Conservation (phyloP, 441 rosid species). For the Pelargonium citronellum region DNA sequence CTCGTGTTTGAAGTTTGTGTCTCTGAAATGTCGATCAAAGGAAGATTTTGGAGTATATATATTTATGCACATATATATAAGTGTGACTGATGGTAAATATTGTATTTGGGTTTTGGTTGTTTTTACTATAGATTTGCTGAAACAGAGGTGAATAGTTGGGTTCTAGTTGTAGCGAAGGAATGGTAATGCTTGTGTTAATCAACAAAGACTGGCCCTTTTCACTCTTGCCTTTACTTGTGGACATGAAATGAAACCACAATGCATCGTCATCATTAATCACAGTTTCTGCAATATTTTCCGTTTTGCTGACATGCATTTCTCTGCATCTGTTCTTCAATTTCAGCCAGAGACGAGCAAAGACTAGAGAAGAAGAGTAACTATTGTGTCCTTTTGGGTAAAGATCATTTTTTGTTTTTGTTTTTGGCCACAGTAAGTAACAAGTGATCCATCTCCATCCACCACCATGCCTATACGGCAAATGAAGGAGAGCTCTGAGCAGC, state of each 20-base stretch:
- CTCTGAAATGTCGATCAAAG: slow-evolving; percentile 15
- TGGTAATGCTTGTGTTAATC: slow-evolving; percentile 34
- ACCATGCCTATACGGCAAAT: slow-evolving; percentile 79
- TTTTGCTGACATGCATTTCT: slow-evolving; percentile 44
- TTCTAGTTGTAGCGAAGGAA: slow-evolving; percentile 28
- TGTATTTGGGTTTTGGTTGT: slow-evolving; percentile 1
- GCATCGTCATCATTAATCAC: slow-evolving; percentile 24
- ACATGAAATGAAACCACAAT: slow-evolving; percentile 7
- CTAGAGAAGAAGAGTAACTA: slow-evolving; percentile 22
- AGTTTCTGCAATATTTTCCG: slow-evolving; percentile 23
- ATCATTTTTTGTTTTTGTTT: slow-evolving; percentile 16
- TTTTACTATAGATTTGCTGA: slow-evolving; percentile 26
- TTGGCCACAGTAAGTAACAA: slow-evolving; percentile 2
- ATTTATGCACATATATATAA: background rate
- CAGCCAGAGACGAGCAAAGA: slow-evolving; percentile 24
- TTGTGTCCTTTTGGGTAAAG: slow-evolving; percentile 40
- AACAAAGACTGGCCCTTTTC: slow-evolving; percentile 22
- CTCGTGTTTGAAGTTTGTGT: slow-evolving; percentile 25
- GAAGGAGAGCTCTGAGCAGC: slow-evolving; percentile 77
- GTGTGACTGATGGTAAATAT: background rate
- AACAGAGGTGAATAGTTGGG: slow-evolving; percentile 27
- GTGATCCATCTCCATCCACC: slow-evolving; percentile 14
- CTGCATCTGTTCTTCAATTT: slow-evolving; percentile 16
- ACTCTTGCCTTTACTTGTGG: slow-evolving; percentile 24
- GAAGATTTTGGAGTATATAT: slow-evolving; percentile 10